Evolutionary conservation across 305 asterid species (phyloP).

Genomic region (Striga hermonthica): DNA sequence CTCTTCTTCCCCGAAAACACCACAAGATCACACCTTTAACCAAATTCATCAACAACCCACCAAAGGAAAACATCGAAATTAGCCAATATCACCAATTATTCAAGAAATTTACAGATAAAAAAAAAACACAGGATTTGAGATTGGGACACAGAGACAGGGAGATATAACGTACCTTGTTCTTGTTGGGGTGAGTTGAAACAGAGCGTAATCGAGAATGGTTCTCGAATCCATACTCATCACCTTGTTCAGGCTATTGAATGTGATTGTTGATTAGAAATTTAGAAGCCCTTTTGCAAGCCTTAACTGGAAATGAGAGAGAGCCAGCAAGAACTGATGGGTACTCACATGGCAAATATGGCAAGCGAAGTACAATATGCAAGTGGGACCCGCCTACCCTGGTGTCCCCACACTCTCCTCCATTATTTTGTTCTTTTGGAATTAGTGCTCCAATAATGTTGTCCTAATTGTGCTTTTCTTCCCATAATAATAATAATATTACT

Average conservation of each 20-base stretch:
- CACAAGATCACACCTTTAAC: slow-evolving; percentile 70
- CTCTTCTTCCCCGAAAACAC: slow-evolving; percentile 66
- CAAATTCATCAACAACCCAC: slow-evolving; percentile 13
- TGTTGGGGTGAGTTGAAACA: slow-evolving; percentile 77
- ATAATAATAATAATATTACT: too few relatives aligned
- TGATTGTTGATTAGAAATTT: slow-evolving; percentile 2
- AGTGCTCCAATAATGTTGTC: slow-evolving; percentile 14
- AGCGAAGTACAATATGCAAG: slow-evolving; percentile 26
- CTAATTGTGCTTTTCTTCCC: not conserved
- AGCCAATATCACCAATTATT: slow-evolving; percentile 27
- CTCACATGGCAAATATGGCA: slow-evolving; percentile 51
- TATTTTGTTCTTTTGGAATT: slow-evolving; percentile 31
- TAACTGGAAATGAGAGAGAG: slow-evolving; percentile 61
- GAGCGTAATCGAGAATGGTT: slow-evolving; percentile 64
- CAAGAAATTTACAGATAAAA: slow-evolving; percentile 16
- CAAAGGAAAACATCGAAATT: slow-evolving; percentile 22
- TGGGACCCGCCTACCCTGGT: slow-evolving; percentile 26
- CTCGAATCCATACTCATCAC: slow-evolving; percentile 47
- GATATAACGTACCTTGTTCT: slow-evolving; percentile 56
- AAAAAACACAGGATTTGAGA: not conserved
- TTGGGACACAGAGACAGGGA: not conserved
- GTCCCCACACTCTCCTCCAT: slow-evolving; percentile 36
- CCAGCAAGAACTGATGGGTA: slow-evolving; percentile 60
- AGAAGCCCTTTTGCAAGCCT: slow-evolving; percentile 32
- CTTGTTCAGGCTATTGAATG: slow-evolving; percentile 44